phyloP scores from a whole-genome alignment of 2,329 filamentous ascomycete genomes.

The Zymoseptoria crescenta region DNA sequence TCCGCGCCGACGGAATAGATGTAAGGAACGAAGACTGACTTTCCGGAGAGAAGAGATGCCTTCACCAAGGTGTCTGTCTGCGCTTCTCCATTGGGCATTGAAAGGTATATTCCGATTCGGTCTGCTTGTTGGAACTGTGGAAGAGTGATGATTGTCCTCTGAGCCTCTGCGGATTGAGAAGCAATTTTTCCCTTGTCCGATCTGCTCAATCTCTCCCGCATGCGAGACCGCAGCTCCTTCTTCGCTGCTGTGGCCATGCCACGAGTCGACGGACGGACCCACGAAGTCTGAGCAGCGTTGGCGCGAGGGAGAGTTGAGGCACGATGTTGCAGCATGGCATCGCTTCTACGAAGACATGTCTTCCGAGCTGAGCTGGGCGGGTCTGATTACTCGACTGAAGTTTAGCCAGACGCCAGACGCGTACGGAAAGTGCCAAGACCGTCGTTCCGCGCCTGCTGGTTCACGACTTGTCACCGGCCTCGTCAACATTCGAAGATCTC shows the following conservation, averaged over 20 bases:
- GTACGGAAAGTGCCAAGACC: background rate
- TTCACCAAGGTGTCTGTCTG: constrained; percentile 75
- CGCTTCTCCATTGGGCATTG: constrained; percentile 83
- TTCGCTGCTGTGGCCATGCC: constrained; percentile 47
- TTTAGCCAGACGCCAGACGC: background rate
- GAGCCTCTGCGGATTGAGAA: constrained; percentile 64
- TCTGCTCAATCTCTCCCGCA: constrained; percentile 58
- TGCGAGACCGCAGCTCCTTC: constrained; percentile 62
- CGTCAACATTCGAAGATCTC: background rate
- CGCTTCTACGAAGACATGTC: background rate
- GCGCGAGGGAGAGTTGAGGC: background rate
- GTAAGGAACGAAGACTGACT: constrained; percentile 87
- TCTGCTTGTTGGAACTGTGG: constrained; percentile 67
- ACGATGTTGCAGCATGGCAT: background rate
- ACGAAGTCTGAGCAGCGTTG: background rate
- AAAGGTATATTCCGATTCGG: constrained; percentile 78
- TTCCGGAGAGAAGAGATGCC: constrained; percentile 68
- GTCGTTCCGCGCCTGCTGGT: background rate
- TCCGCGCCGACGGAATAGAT: constrained; percentile 37
- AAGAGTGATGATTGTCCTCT: constrained; percentile 57
- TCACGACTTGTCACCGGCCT: background rate
- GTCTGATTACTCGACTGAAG: background rate
- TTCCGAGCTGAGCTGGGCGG: background rate
- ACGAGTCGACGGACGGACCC: background rate
- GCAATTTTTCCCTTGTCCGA: constrained; percentile 56